These are phyloP conservation scores for Ustilago curta DNA, from an alignment of 1,284 basidiomycete species.

Conservation along the genomic window DNA sequence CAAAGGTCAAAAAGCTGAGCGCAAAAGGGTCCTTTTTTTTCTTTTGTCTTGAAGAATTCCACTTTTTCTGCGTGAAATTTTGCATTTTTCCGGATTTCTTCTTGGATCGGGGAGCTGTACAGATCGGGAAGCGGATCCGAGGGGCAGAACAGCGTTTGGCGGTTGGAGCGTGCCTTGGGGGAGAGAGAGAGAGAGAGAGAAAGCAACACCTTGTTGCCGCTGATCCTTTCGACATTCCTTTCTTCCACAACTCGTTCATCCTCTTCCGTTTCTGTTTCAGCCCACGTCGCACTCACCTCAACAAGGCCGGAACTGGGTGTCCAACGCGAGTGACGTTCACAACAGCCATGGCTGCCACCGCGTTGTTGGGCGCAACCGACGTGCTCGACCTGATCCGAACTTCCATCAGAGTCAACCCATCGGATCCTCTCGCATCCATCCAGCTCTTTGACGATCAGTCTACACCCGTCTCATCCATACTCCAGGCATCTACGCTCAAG, in stretches of 20 bases:
- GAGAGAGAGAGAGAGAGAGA: no score
- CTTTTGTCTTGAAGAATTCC: not conserved
- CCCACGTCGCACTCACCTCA: not conserved
- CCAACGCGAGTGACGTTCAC: not conserved
- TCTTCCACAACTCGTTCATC: not conserved
- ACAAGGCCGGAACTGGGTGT: not conserved
- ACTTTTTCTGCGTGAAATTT: slow-evolving; percentile 4
- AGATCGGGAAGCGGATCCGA: slow-evolving; percentile 14
- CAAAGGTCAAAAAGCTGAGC: not conserved
- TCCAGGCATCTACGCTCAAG: slow-evolving; percentile 23
- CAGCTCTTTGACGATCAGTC: slow-evolving; percentile 31
- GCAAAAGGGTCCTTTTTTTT: slow-evolving; percentile 16
- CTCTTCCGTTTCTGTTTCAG: not conserved
- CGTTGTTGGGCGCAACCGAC: slow-evolving; percentile 19
- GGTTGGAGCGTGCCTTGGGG: slow-evolving; percentile 6
- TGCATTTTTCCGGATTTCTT: slow-evolving; percentile 12
- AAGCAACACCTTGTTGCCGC: slow-evolving; percentile 2
- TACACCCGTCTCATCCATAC: slow-evolving; percentile 22
- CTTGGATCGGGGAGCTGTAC: slow-evolving; percentile 1
- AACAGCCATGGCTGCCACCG: slow-evolving; percentile 21
- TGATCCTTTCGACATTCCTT: not conserved
- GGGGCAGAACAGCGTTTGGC: not conserved
- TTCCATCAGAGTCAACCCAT: slow-evolving; percentile 18
- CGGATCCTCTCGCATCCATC: slow-evolving; percentile 27
- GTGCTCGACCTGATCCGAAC: slow-evolving; percentile 45